phyloP scores from a whole-genome alignment of 2,329 filamentous ascomycete species.

The Talaromyces verruculosus region DNA sequence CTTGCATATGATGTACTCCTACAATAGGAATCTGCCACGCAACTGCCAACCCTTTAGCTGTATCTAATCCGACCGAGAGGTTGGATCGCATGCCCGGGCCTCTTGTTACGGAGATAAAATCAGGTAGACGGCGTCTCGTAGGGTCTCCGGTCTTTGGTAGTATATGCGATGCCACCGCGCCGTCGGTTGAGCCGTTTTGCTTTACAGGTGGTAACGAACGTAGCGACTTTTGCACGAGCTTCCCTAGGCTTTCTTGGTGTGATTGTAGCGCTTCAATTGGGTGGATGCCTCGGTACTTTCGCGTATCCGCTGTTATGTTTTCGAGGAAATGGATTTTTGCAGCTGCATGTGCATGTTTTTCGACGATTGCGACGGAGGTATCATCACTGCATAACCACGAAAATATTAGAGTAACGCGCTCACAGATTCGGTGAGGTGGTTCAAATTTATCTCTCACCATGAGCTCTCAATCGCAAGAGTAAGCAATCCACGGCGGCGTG shows the following conservation, averaged over 20 bases:
- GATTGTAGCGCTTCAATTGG: constrained; percentile 72
- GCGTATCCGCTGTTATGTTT: constrained; percentile 78
- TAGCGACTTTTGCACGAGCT: constrained; percentile 66
- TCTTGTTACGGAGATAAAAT: constrained; percentile 85
- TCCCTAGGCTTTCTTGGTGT: constrained; percentile 70
- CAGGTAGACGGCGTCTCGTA: constrained; percentile 55
- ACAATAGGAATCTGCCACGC: constrained; percentile 82
- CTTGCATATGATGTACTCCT: constrained; percentile 96
- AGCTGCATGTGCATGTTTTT: constrained; percentile 47
- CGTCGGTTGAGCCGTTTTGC: background rate
- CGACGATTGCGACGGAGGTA: constrained; percentile 81
- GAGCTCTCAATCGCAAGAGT: constrained; percentile 51
- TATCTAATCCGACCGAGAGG: constrained; percentile 73
- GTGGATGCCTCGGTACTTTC: constrained; percentile 73
- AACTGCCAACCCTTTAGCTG: constrained; percentile 80
- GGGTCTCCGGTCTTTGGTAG: background rate
- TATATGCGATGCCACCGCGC: background rate
- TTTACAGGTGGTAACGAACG: constrained; percentile 50
- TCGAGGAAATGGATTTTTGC: constrained; percentile 73
- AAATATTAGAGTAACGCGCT: background rate
- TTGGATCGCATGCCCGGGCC: constrained; percentile 86
- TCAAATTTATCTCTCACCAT: constrained; percentile 33
- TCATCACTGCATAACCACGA: constrained; percentile 65
- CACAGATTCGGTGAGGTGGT: too few species aligned
- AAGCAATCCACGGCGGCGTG: constrained; percentile 31